Evolutionary conservation across 495 filamentous ascomycete species (phyloP), one percentile per base, ranked within the genome.

Genomic region (Friedmanniomyces simplex): DNA sequence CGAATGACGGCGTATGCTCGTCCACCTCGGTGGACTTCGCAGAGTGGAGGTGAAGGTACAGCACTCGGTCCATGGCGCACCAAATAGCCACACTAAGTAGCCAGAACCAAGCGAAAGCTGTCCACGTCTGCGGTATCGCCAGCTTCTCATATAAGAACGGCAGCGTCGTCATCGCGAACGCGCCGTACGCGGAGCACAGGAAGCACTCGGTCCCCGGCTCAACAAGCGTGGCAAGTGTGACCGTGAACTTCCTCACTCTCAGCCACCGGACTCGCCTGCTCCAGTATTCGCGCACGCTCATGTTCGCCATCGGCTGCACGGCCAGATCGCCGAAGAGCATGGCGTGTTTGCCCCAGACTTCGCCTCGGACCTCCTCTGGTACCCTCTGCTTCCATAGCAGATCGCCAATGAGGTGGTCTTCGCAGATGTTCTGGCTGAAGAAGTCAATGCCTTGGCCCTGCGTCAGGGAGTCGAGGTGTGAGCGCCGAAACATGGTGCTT

Each of bases 401-500:
- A 63, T 96, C 91, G 25, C 90, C 91, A 51, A 99, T 95, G 16
- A 96, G 74, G 63, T 99, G 94, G 66, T 99, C 93, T 67, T 99
- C 93, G 73, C 93, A 99, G 70, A 99, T 96, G 65, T 96, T 93
- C 39, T 87, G 79, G 16, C 86, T 91, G 73, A 99, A 97, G 72
- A 84, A 91, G 68, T 95, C 88, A 61, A 97, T 83, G 0, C 91
- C 91, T 0, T 52, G 77, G 67, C 61, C 72, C 58, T 64, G 67
- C n/a, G 91, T 96, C 20, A 94, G 77, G 57, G 78, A 78, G 66
- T 89, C 79, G 25, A 99, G 82, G 65, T 99, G 91, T 0, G 90
- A 91, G 49, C 84, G 86, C 26, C 93, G 87, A 75, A 97, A 97
- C 87, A 99, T 95, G 72, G 93, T 97, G 53, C 88, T 94, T 72